Evolutionary conservation across 495 filamentous ascomycete genomes (phyloP).

Genomic region (Penicillium longicatenatum): DNA sequence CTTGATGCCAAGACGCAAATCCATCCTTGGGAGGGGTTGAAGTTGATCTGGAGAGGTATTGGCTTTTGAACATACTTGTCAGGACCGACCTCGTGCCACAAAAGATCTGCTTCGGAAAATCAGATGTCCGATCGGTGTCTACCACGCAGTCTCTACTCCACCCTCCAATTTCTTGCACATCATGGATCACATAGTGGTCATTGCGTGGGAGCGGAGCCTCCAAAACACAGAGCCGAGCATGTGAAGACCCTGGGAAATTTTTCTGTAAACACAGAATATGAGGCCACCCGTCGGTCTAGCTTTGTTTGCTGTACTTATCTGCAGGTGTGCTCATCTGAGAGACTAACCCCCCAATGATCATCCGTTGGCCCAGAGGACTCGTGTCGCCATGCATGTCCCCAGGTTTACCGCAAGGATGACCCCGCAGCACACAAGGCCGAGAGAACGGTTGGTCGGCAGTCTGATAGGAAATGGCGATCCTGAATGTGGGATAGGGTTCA

Average conservation of each 20-base stretch:
- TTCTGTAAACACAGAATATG: not conserved
- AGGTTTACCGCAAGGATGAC: slow-evolving; percentile 27
- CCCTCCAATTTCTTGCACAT: not conserved
- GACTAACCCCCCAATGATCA: slow-evolving; percentile 10
- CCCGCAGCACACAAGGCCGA: slow-evolving; percentile 26
- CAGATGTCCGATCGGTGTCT: slow-evolving; percentile 1
- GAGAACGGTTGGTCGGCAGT: slow-evolving; percentile 19
- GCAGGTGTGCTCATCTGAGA: slow-evolving; percentile 12
- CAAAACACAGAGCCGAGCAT: slow-evolving; percentile 28
- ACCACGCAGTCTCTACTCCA: not conserved
- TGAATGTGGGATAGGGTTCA: not conserved
- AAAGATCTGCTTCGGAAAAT: not conserved
- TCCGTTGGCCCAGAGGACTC: slow-evolving; percentile 9
- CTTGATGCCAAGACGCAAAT: slow-evolving; percentile 24
- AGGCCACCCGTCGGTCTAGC: slow-evolving; percentile 7
- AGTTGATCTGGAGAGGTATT: not conserved
- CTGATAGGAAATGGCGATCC: slow-evolving; percentile 3
- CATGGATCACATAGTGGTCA: slow-evolving; percentile 21
- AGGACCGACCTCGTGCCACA: slow-evolving; percentile 4
- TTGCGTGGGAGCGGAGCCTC: slow-evolving; percentile 23
- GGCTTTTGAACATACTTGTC: not conserved
- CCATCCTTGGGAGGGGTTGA: slow-evolving; percentile 14
- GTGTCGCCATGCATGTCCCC: slow-evolving; percentile 23
- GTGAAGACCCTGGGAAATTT: slow-evolving; percentile 22
- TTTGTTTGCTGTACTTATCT: slow-evolving; percentile 9